Percentiles rank a stretch among this genome's conserved stretches.
These are phyloP conservation scores for Fusarium ramigenum DNA, from an alignment of 2,329 filamentous ascomycete species.

Conservation along the genomic window DNA sequence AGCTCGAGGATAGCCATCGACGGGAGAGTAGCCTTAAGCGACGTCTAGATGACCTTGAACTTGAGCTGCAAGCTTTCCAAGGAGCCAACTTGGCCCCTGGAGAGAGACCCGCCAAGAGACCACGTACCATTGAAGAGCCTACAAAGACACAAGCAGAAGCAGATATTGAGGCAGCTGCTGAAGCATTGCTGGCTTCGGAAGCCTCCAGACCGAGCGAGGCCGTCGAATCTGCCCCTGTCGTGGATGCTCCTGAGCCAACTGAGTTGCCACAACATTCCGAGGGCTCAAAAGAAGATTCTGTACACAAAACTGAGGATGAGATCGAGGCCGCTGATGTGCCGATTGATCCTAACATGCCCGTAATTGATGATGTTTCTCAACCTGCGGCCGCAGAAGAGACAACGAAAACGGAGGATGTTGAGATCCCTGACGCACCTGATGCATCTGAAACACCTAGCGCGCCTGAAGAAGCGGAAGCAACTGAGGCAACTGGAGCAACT, in stretches of 20 bases:
- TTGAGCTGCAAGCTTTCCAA: slow-evolving; percentile 56
- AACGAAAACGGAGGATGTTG: slow-evolving; percentile 18
- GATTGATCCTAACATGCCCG: slow-evolving; percentile 21
- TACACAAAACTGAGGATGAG: background rate
- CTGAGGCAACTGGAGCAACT: background rate
- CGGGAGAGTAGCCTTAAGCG: slow-evolving; percentile 85
- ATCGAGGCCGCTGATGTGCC: slow-evolving; percentile 8
- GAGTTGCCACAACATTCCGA: background rate
- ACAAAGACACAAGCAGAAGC: slow-evolving; percentile 26
- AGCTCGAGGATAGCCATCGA: slow-evolving; percentile 79
- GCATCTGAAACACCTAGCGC: background rate
- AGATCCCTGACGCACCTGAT: slow-evolving; percentile 23
- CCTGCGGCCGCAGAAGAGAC: slow-evolving; percentile 18
- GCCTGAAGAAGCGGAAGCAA: background rate
- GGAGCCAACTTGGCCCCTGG: slow-evolving; percentile 23
- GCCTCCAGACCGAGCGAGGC: background rate
- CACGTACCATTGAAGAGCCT: slow-evolving; percentile 35
- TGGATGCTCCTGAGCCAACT: background rate
- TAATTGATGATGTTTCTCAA: slow-evolving; percentile 1
- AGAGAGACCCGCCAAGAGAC: slow-evolving; percentile 44
- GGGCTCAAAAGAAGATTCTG: background rate
- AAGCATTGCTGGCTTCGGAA: slow-evolving; percentile 28
- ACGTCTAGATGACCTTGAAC: slow-evolving; percentile 81
- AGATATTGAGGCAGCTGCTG: slow-evolving; percentile 30
- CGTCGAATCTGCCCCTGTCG: background rate